Evolutionary conservation across 805 yeast species (phyloP).

Genomic region (Wickerhamiella azymoides): DNA sequence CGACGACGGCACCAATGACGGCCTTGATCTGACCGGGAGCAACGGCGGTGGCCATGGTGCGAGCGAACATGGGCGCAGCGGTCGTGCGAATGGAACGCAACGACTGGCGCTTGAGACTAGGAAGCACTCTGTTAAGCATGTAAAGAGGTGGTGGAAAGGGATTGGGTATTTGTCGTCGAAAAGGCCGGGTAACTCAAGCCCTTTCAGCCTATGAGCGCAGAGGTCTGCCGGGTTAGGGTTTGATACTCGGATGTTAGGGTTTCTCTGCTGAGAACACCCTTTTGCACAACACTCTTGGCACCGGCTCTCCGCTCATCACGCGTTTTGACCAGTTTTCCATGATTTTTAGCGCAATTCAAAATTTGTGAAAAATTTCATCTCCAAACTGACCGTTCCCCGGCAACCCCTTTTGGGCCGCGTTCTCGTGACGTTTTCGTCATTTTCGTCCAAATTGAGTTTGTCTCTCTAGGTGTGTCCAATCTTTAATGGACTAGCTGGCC

Average conservation of each 20-base stretch:
- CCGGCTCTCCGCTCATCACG: too few species aligned
- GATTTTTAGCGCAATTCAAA: too few species aligned
- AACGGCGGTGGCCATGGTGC: conserved; percentile 18
- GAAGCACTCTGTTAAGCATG: conserved; percentile 22
- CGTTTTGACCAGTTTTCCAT: too few species aligned
- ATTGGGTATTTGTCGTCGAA: conserved; percentile 8
- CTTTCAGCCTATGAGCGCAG: not conserved
- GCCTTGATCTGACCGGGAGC: conserved; percentile 19
- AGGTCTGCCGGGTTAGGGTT: conserved; percentile 2
- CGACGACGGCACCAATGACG: conserved; percentile 25
- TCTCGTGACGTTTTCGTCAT: too few species aligned
- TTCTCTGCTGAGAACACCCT: too few species aligned
- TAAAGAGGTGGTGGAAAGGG: conserved; percentile 1
- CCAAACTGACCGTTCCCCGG: too few species aligned
- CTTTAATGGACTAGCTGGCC: too few species aligned
- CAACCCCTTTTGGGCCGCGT: too few species aligned
- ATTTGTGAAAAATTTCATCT: too few species aligned
- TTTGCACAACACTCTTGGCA: too few species aligned
- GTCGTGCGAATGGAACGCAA: conserved; percentile 16
- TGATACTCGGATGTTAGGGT: conserved; percentile 6
- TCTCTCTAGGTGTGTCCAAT: too few species aligned
- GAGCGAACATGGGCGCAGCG: conserved; percentile 16
- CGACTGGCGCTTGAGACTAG: conserved; percentile 22
- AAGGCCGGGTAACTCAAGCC: conserved; percentile 8
- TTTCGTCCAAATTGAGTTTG: too few species aligned